phyloP scores from a whole-genome alignment of 2,329 filamentous ascomycete genomes.

The Epichloe aotearoae region DNA sequence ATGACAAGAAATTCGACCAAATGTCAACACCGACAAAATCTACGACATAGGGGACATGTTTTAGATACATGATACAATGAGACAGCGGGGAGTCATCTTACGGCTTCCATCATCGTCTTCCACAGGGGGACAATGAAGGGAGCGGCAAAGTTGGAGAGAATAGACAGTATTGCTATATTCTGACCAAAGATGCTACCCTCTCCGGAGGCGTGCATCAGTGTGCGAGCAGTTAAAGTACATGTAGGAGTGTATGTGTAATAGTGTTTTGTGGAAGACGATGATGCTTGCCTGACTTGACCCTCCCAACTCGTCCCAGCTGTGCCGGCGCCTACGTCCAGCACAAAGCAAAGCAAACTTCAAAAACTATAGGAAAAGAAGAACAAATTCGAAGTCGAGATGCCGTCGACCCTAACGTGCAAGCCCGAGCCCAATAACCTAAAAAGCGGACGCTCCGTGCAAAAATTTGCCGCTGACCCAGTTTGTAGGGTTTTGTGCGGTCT shows the following conservation, averaged over 20 bases:
- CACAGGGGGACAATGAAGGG: slow-evolving; percentile 27
- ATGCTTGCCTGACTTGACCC: slow-evolving; percentile 47
- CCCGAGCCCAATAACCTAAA: slow-evolving; percentile 9
- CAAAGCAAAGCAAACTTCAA: slow-evolving; percentile 4
- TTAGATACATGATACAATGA: slow-evolving; percentile 7
- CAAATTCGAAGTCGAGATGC: slow-evolving; percentile 3
- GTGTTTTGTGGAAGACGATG: slow-evolving; percentile 50
- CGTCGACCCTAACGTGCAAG: slow-evolving; percentile 8
- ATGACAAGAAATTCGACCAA: slow-evolving; percentile 15
- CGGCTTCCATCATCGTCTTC: slow-evolving; percentile 52
- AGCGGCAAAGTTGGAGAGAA: slow-evolving; percentile 22
- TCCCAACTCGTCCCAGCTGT: slow-evolving; percentile 6
- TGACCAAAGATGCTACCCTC: slow-evolving; percentile 24
- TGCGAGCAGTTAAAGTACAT: slow-evolving; percentile 51
- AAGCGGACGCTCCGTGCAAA: slow-evolving; percentile 20
- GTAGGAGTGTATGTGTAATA: slow-evolving; percentile 16
- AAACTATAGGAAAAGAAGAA: slow-evolving; percentile 6
- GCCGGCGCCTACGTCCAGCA: slow-evolving; percentile 1
- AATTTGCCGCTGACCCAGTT: slow-evolving; percentile 13
- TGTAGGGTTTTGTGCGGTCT: slow-evolving; percentile 13
- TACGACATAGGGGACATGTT: slow-evolving; percentile 4
- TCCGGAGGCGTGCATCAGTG: slow-evolving; percentile 16
- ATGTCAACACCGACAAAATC: slow-evolving; percentile 6
- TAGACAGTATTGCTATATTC: slow-evolving; percentile 29
- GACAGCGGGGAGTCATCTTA: slow-evolving; percentile 31